These are phyloP conservation scores for Panicum hallii DNA, from an alignment of 202 grass and related monocot genomes.

Conservation along the genomic window DNA sequence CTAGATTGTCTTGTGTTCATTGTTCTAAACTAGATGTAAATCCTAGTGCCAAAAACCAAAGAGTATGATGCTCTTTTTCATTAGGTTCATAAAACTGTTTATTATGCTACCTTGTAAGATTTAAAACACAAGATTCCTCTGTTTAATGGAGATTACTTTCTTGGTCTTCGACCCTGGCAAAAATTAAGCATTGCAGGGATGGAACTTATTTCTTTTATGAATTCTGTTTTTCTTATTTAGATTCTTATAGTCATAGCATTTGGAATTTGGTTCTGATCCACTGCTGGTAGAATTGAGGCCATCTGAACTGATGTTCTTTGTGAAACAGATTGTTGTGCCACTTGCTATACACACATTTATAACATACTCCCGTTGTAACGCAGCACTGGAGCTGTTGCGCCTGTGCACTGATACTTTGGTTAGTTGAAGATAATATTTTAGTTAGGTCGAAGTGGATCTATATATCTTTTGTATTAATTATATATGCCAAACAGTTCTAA, in stretches of 20 bases:
- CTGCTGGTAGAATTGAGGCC: constrained; percentile 73
- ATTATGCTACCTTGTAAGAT: neutral
- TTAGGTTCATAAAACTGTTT: neutral
- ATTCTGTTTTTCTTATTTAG: too few species aligned
- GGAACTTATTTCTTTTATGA: neutral
- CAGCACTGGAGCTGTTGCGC: constrained; percentile 72
- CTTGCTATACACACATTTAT: constrained; percentile 94
- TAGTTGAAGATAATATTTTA: too few species aligned
- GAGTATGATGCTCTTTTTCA: neutral
- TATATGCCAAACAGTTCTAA: too few species aligned
- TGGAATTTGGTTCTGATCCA: constrained; percentile 84
- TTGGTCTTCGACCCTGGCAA: neutral
- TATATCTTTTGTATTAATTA: too few species aligned
- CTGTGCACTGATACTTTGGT: too few species aligned
- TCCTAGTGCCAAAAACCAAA: neutral
- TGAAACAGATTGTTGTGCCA: constrained; percentile 81
- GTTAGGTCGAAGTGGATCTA: too few species aligned
- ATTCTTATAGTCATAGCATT: too few species aligned
- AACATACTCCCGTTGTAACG: constrained; percentile 83
- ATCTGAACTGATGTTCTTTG: constrained; percentile 81
- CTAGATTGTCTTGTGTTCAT: constrained; percentile 9
- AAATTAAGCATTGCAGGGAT: neutral
- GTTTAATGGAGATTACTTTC: neutral
- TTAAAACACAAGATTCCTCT: neutral
- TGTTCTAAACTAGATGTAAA: neutral